phyloP scores from a whole-genome alignment of 192 early-diverging fungal genomes.

The Piromyces sp. region DNA sequence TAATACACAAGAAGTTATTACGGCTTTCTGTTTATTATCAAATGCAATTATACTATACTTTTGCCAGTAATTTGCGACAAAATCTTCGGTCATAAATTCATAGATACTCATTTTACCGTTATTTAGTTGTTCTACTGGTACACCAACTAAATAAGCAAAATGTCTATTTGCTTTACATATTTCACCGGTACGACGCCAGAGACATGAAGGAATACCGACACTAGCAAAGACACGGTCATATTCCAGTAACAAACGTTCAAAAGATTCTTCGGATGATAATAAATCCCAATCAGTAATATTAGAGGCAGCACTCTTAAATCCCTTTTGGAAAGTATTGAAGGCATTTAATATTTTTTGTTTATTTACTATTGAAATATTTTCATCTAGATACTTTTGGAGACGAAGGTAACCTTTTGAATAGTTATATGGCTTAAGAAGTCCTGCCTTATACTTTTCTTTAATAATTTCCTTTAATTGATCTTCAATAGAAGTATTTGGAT shows the following conservation, averaged over 20 bases:
- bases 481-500: constrained; percentile 43
- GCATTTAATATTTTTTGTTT: constrained; percentile 68
- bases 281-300: constrained; percentile 82
- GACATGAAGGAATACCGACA: constrained; percentile 82
- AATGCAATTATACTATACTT: background rate
- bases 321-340: constrained; percentile 71
- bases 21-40: background rate
- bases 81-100: background rate
- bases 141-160: constrained; percentile 73
- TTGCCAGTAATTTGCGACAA: background rate
- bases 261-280: constrained; percentile 84
- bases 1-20: background rate
- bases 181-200: constrained; percentile 92
- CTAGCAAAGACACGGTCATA: constrained; percentile 88
- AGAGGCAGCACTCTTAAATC: constrained; percentile 71
- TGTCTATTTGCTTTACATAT: constrained; percentile 92
- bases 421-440: constrained; percentile 87
- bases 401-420: constrained; percentile 80
- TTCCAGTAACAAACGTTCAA: constrained; percentile 83
- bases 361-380: constrained; percentile 51
- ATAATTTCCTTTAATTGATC: constrained; percentile 82
- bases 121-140: constrained; percentile 63
- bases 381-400: constrained; percentile 80
- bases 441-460: constrained; percentile 88
- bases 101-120: constrained; percentile 24